Evolutionary conservation across 345 rosid genomes (phyloP), one percentile per base, ranked within the genome.

Genomic region (Boechera divaricarpa): DNA sequence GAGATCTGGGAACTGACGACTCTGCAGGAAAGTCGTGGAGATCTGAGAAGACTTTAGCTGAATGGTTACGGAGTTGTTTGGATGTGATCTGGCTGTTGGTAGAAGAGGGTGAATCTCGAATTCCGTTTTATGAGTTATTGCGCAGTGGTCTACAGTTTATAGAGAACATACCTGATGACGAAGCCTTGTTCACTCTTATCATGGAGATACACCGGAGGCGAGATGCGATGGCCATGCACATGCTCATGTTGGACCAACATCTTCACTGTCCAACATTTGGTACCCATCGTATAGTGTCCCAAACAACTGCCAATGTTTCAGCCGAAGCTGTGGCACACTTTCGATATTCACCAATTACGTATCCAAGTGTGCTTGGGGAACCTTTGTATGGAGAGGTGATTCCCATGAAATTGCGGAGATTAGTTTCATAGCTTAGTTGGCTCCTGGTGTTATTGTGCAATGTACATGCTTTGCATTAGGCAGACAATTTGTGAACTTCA

Each of bases 181-280:
- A 91, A 83, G 98, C 98, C 70, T 88, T 91, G 80, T 93, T 91
- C 85, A 92, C 96, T 36, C 91, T 95, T 58, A 86, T 93, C 80
- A 74, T 93, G 87, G 98, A 95, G 87, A 95, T 92, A 67, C 99
- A 91, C 72, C 80, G 97, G 90, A 89, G 98, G 82, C 86, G 97
- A 78, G 99, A 95, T 85, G 89, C 87, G 79, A 90, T 95, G 97
- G 99, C 98, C 35, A 87, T 83, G 96, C 98, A 95, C 80, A 95
- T 95, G 98, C 91, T 86, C 72, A 92, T 95, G 98, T 76, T 95
- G 81, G 99, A 90, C 80, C 99, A 93, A 73, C 97, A 91, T 78
- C 99, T 95, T 70, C 97, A 95, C 78, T 92, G 97, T 79, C 97
- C 98, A 57, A 84, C 99, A 32, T 91, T 92, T 87, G 99, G 99